Evolutionary conservation across 805 yeast species (phyloP).

Genomic region (Nematodospora valgi): DNA sequence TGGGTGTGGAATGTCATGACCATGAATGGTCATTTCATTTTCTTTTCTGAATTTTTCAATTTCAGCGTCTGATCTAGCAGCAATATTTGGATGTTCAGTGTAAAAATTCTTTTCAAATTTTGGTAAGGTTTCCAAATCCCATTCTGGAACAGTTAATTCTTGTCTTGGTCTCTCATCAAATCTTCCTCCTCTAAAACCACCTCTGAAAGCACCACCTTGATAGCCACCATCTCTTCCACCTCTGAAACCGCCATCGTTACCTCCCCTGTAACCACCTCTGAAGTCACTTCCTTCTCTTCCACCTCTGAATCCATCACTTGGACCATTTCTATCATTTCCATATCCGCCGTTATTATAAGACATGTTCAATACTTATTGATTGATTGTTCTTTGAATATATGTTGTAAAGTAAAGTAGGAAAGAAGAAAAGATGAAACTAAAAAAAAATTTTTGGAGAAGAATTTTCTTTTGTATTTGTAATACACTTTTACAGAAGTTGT

Average conservation of each 20-base stretch:
- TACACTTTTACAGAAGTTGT: too few relatives aligned
- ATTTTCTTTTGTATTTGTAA: too few relatives aligned
- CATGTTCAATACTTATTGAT: slow-evolving; percentile 22
- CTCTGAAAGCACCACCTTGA: slow-evolving; percentile 32
- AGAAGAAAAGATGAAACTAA: slow-evolving; percentile 6
- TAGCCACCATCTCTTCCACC: slow-evolving; percentile 25
- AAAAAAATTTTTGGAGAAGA: slow-evolving; percentile 1
- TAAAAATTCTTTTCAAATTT: slow-evolving; percentile 94
- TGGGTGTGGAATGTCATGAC: slow-evolving; percentile 90
- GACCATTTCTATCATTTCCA: slow-evolving; percentile 28
- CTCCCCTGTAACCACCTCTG: slow-evolving; percentile 29
- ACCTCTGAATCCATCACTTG: slow-evolving; percentile 31
- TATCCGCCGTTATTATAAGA: slow-evolving; percentile 39
- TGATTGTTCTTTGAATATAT: background rate
- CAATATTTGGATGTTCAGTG: slow-evolving; percentile 76
- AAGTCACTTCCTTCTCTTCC: slow-evolving; percentile 11
- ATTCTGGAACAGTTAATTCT: slow-evolving; percentile 68
- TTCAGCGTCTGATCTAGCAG: slow-evolving; percentile 71
- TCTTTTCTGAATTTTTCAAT: slow-evolving; percentile 72
- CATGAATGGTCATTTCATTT: slow-evolving; percentile 81
- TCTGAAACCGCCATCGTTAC: slow-evolving; percentile 16
- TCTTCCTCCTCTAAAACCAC: slow-evolving; percentile 31
- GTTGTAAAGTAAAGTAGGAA: background rate
- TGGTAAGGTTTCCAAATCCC: slow-evolving; percentile 76
- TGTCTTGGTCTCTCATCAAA: slow-evolving; percentile 31